Conservation (phyloP, 805 yeast genomes). For the Nakazawaea ernobii region DNA sequence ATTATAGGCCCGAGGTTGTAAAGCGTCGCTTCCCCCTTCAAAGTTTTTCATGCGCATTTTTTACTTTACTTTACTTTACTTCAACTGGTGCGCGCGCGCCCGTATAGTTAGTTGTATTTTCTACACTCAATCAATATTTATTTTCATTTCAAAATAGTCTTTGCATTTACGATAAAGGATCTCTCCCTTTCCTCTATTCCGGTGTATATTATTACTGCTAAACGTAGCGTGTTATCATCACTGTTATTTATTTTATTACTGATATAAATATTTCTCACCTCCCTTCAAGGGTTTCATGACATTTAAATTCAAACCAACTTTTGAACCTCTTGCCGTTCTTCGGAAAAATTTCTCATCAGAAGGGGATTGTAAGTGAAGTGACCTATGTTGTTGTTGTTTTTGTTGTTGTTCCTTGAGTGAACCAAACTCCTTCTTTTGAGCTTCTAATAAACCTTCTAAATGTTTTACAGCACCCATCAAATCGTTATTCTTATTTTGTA, state of each 20-base stretch:
- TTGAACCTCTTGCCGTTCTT: constrained; percentile 10
- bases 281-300: constrained; percentile 63
- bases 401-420: constrained; percentile 13
- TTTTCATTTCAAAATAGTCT: too few relatives aligned
- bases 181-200: too few relatives aligned
- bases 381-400: not conserved
- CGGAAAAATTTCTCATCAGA: not conserved
- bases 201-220: too few relatives aligned
- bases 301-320: constrained; percentile 47
- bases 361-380: not conserved
- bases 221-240: too few relatives aligned
- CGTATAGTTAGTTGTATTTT: too few relatives aligned
- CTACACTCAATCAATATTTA: too few relatives aligned
- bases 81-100: too few relatives aligned
- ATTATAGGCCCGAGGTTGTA: not conserved
- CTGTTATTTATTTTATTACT: too few relatives aligned
- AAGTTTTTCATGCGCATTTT: too few relatives aligned
- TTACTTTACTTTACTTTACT: too few relatives aligned
- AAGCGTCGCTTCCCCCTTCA: not conserved
- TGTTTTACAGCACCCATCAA: constrained; percentile 17
- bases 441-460: constrained; percentile 12
- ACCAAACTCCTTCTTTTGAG: constrained; percentile 2
- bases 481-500: constrained; percentile 11
- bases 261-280: constrained; percentile 23
- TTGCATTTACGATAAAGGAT: too few relatives aligned